Evolutionary conservation across 2,329 filamentous ascomycete species (phyloP).

Genomic region (Fusarium albosuccineum): DNA sequence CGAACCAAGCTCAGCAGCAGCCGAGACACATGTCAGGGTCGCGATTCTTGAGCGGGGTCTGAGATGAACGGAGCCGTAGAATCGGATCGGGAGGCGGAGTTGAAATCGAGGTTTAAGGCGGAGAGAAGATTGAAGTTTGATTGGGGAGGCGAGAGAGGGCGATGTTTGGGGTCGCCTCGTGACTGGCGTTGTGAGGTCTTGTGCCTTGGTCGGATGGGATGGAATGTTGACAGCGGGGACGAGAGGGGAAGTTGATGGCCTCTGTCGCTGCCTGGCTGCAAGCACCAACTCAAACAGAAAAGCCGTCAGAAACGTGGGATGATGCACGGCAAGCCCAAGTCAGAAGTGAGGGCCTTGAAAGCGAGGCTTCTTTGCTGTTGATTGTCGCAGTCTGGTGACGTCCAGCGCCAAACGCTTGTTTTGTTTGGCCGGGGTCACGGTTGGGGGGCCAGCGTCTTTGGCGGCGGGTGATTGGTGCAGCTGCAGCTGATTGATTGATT

Average conservation of each 20-base stretch:
- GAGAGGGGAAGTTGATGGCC: conserved; percentile 11
- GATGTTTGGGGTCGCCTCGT: conserved; percentile 29
- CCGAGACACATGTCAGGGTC: conserved; percentile 47
- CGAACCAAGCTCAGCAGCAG: conserved; percentile 38
- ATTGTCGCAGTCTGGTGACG: conserved; percentile 15
- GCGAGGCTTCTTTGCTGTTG: conserved; percentile 18
- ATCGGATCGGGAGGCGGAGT: conserved; percentile 21
- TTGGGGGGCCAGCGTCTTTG: conserved; percentile 38
- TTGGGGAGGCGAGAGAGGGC: neutral
- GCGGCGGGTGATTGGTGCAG: conserved; percentile 22
- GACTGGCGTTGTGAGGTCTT: conserved; percentile 27
- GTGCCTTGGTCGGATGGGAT: conserved; percentile 24
- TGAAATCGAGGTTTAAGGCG: conserved; percentile 12
- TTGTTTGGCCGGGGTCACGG: conserved; percentile 30
- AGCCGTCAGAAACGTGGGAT: conserved; percentile 5
- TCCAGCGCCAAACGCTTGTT: conserved; percentile 24
- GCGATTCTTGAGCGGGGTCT: conserved; percentile 30
- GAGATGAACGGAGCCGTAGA: conserved; percentile 22
- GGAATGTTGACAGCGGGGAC: conserved; percentile 12
- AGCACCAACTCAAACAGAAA: conserved; percentile 31
- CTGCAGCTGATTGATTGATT: conserved; percentile 13
- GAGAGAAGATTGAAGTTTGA: neutral
- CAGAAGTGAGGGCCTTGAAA: conserved; percentile 30
- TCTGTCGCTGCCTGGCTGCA: conserved; percentile 25
- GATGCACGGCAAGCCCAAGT: neutral